A percentile compares a stretch with the other conserved stretches of the same genome.
These are phyloP conservation scores for Seiridium cupressi DNA, from an alignment of 2,329 filamentous ascomycete species.

Conservation along the genomic window DNA sequence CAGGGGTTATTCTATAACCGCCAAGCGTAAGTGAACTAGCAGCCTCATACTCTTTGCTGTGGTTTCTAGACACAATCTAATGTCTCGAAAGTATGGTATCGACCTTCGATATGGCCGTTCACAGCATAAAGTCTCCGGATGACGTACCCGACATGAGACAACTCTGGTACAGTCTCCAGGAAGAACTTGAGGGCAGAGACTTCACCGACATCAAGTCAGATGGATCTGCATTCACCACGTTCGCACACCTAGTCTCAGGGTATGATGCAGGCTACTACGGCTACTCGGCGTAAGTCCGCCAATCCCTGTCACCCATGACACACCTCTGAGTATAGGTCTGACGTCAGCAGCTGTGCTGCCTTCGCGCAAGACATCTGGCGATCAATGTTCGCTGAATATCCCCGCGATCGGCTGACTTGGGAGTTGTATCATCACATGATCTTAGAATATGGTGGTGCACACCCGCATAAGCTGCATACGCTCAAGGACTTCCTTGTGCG, in stretches of 20 bases:
- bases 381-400: not conserved
- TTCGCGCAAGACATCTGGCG: not conserved
- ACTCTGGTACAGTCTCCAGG: not conserved
- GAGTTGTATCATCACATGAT: not conserved
- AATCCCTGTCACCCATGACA: too few relatives aligned
- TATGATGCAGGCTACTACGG: not conserved
- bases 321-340: not conserved
- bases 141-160: not conserved
- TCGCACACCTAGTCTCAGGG: not conserved
- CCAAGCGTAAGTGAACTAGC: not conserved
- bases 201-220: not conserved
- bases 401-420: not conserved
- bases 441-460: not conserved
- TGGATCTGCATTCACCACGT: not conserved
- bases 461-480: not conserved
- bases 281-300: not conserved
- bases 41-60: not conserved
- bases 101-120: too few relatives aligned
- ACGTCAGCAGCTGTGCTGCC: not conserved
- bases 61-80: not conserved
- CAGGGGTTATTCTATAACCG: not conserved
- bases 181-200: not conserved
- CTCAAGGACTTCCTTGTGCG: not conserved
- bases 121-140: too few relatives aligned
- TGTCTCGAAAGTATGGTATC: too few relatives aligned